Base-by-base conservation (phyloP, 2,329 filamentous ascomycete genomes). In the Fusarium burgessii region DNA sequence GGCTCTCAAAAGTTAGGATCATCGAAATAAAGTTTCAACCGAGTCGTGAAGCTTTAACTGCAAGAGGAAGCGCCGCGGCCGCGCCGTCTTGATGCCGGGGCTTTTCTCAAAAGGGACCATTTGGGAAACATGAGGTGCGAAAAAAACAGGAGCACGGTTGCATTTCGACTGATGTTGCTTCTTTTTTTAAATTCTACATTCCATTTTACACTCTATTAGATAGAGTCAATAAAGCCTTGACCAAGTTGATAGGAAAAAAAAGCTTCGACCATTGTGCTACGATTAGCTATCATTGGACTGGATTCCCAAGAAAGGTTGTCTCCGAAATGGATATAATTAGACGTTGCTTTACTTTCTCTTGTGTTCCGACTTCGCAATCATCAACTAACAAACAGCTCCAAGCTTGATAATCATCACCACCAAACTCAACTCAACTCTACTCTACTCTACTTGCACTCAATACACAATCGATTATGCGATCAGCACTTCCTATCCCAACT, bases 41-140 rank as follows among this genome's bases (percentile, higher is more conserved):
- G 43, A 56, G 66, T 60, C 61, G 59, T 61, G 59, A 58, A 18
- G 20, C 63, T 72, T 77, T 25, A 45, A 45, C 64, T 66, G 11
- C 7, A 50, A 50, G 60, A 32, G 73, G 73, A 55, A 73, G 61
- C 62, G 74, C 74, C 74, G 72, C 71, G 73, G 74, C 74, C 74
- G 72, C 71, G 73, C 73, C 58, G 61, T 67, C 56, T 61, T 36
- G 41, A 40, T 56, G 62, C 63, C 63, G 64, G 63, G 62, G 64
- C 64, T 42, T 55, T 60, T 58, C 61, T 72, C 57, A 13, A 61
- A 52, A 47, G 42, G 42, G n/a, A 38, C 60, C 10, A 33, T 66
- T 62, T 20, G 47, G 60, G 57, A 52, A 29, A 25, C 56, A 25
- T 38, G 55, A n/a, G 49, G 33, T 38, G 46, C 23, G 50, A 17